phyloP scores from a whole-genome alignment of 306 rosid genomes.

The Quillaja saponaria region DNA sequence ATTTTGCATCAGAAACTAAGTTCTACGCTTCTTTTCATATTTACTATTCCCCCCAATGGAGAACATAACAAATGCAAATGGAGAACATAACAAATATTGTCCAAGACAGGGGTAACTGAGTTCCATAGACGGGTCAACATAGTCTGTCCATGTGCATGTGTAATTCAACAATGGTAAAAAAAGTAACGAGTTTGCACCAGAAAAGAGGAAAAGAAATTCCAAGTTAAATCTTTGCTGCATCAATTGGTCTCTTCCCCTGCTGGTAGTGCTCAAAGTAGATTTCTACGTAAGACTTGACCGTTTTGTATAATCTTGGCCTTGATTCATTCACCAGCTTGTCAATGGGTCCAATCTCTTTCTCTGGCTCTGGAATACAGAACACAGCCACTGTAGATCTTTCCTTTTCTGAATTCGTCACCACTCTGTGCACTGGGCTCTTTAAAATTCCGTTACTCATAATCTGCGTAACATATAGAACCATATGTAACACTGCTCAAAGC shows the following conservation, averaged over 20 bases:
- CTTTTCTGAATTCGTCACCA: constrained; percentile 45
- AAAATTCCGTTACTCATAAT: constrained; percentile 66
- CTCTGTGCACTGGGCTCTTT: constrained; percentile 72
- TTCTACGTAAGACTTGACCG: constrained; percentile 40
- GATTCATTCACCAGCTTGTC: constrained; percentile 46
- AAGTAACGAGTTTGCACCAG: too few relatives aligned
- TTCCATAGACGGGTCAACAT: too few relatives aligned
- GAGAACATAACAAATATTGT: too few relatives aligned
- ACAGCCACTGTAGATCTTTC: constrained; percentile 59
- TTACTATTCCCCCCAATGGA: too few relatives aligned
- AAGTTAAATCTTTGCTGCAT: constrained; percentile 52
- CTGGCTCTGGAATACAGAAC: constrained; percentile 48
- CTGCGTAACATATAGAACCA: constrained; percentile 30
- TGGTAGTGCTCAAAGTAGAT: constrained; percentile 62
- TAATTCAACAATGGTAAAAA: too few relatives aligned
- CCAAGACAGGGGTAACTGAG: too few relatives aligned
- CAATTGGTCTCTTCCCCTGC: constrained; percentile 58
- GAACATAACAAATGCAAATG: too few relatives aligned
- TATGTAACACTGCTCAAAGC: background rate
- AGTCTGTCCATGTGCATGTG: too few relatives aligned
- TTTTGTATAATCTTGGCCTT: constrained; percentile 50
- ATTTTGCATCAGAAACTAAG: too few relatives aligned
- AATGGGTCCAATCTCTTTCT: constrained; percentile 55
- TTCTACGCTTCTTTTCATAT: too few relatives aligned
- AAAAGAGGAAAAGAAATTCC: too few relatives aligned